Evolutionary conservation across 2,329 filamentous ascomycete species (phyloP).

Genomic region (Xylariaceae sp.): DNA sequence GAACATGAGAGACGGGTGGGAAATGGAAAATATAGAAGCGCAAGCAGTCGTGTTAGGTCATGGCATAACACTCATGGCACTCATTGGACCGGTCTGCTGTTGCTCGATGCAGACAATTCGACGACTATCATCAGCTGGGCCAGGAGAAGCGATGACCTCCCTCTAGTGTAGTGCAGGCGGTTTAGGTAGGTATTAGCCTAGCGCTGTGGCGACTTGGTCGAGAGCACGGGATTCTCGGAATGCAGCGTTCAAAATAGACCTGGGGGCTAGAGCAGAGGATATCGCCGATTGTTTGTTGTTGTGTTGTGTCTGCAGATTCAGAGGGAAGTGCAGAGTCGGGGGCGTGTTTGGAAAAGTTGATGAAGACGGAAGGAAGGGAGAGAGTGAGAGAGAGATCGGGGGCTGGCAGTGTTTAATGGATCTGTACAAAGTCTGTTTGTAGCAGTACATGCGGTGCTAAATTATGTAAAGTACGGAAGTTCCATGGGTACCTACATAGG

Average conservation of each 20-base stretch:
- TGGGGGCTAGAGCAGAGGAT: not conserved
- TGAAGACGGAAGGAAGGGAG: not conserved
- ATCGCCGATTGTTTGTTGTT: too few relatives aligned
- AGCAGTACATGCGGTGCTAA: not conserved
- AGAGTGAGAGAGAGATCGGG: not conserved
- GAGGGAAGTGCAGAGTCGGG: not conserved
- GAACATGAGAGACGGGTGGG: slow-evolving; percentile 3
- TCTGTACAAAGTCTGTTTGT: not conserved
- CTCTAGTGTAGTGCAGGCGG: not conserved
- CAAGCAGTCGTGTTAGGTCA: slow-evolving; percentile 4
- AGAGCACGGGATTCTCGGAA: not conserved
- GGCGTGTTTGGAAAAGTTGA: not conserved
- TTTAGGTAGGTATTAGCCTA: not conserved
- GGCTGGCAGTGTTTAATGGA: not conserved
- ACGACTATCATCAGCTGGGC: slow-evolving; percentile 4
- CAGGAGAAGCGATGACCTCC: not conserved
- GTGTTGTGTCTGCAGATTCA: not conserved
- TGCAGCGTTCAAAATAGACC: not conserved
- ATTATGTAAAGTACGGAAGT: not conserved
- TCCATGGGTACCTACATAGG: too few relatives aligned
- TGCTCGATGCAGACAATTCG: not conserved
- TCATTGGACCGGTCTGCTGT: slow-evolving; percentile 11
- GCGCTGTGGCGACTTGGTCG: not conserved
- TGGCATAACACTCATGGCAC: not conserved
- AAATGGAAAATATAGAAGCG: slow-evolving; percentile 11